Evolutionary conservation across 2,329 filamentous ascomycete species (phyloP), one percentile per base, ranked within the genome.

Genomic region (Endocalyx cinctus): DNA sequence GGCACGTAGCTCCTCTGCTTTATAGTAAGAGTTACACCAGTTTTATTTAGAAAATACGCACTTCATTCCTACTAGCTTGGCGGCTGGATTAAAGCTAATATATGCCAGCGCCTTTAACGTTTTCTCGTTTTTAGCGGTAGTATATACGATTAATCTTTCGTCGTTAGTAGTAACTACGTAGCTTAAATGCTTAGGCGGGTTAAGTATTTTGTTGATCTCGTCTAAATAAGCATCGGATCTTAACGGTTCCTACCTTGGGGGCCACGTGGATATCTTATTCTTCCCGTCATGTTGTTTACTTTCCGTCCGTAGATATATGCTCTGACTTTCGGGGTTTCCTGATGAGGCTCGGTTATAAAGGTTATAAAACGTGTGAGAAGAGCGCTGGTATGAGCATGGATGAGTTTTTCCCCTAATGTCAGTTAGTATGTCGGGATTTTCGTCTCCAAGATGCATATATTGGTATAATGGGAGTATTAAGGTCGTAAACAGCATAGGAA

Each of bases 81-180:
- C 38, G 5, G 51, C 42, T 1, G 54, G 53, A 22, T 57, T 53
- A 17, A 57, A 57, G 12, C 48, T 48, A 4, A 57, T 10, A 15
- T 48, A 49, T 5, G 55, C 39, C 31, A 57, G 32, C 7, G 36
- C 37, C 15, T 55, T 49, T 4, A 46, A 33, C 4, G 39, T 39
- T 10, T 42, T 43, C 1, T 34, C 25, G 15, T 33, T 31, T 5
- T 44, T 39, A 6, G 43, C 43, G 10, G 41, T 46, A 13, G 49
- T 42, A 29, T 55, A 58, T n/a, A 56, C 31, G 3, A 58, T 16
- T 0, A 47, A 52, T 10, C 53, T 46, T 27, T 50, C 52, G 20
- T 58, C 53, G 13, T 47, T 37, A n/a, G 36, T 27, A 18, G 51
- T 45, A 10, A 28, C 42, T 10, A 55, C 31, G 22, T 38, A 39